phyloP scores from a whole-genome alignment of 192 early-diverging fungal species.

The Umbelopsis ramanniana region DNA sequence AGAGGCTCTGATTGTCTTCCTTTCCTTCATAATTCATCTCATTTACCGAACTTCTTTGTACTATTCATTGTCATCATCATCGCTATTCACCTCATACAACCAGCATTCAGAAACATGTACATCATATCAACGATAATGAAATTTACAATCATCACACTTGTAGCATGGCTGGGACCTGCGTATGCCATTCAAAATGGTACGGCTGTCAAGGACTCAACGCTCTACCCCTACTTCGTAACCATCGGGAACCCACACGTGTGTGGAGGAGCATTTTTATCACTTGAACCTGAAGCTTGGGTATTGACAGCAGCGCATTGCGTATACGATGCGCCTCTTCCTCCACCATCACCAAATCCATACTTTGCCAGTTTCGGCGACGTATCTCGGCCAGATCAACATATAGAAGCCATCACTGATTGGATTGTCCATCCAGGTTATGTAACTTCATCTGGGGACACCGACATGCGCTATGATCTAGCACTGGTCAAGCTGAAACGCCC shows the following conservation, averaged over 20 bases:
- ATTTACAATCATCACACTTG: background rate
- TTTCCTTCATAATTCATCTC: conserved; percentile 1
- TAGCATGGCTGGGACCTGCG: background rate
- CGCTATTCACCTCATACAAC: background rate
- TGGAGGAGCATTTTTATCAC: conserved; percentile 31
- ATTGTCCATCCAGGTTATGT: conserved; percentile 34
- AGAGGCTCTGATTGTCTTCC: background rate
- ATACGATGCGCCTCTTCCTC: conserved; percentile 2
- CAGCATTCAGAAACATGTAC: background rate
- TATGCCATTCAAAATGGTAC: conserved; percentile 26
- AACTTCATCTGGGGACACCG: background rate
- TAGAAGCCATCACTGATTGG: conserved; percentile 22
- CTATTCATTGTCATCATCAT: background rate
- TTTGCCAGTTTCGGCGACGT: conserved; percentile 32
- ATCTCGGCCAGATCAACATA: conserved; percentile 24
- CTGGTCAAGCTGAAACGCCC: conserved; percentile 26
- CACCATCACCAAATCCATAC: conserved; percentile 26
- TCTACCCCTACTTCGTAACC: conserved; percentile 35
- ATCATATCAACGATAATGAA: background rate
- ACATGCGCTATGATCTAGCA: conserved; percentile 37
- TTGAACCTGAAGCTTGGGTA: conserved; percentile 30
- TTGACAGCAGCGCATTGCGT: conserved; percentile 41
- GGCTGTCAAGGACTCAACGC: conserved; percentile 17
- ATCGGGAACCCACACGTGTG: conserved; percentile 38
- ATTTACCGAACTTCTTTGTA: background rate